Base-by-base conservation (phyloP, 306 rosid species). In the Hippophae rhamnoides region DNA sequence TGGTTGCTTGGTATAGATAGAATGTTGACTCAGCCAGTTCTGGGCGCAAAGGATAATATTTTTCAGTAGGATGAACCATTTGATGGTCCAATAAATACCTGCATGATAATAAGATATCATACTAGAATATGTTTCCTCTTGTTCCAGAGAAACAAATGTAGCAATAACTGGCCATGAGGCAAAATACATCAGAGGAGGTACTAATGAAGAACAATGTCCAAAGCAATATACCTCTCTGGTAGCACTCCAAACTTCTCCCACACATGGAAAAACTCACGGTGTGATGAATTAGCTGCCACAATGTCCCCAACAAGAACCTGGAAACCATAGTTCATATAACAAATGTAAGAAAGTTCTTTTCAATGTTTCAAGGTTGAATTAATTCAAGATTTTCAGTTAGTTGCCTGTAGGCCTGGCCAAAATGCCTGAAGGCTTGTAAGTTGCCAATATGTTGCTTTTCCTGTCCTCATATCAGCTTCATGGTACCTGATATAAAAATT, bases 361-460 rank as follows among this genome's bases (percentile, higher is more conserved):
- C 38, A 63, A 50, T 62, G 52, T 46, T 61, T 44, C 55, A 75
- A 49, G 27, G 47, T 54, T 12, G 7, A 61, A 10, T 7, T 3
- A 41, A 41, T 57, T 58, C 42, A 59, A 60, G 41, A 48, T 55
- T 27, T 61, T 47, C 46, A 65, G 65, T 31, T 72, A 71, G 84
- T 81, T 74, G 74, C 96, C 95, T 92, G 96, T 70, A 92, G 65
- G 63, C 99, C 99, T 13, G 96, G 99, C 99, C 99, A 85, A 85
- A 92, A 92, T 53, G 96, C 99, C 76, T 92, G 99, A 73, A 92
- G 96, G 80, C 99, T 92, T 61, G 96, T 92, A 61, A 92, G 96
- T 75, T 92, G 98, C 98, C 98, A 85, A 65, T 85, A 85, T 66
- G 98, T 92, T 73, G 96, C 93, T 75, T 72, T 85, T 74, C 98